phyloP scores from a whole-genome alignment of 2,329 filamentous ascomycete genomes.

The Hypoxylon sp. region DNA sequence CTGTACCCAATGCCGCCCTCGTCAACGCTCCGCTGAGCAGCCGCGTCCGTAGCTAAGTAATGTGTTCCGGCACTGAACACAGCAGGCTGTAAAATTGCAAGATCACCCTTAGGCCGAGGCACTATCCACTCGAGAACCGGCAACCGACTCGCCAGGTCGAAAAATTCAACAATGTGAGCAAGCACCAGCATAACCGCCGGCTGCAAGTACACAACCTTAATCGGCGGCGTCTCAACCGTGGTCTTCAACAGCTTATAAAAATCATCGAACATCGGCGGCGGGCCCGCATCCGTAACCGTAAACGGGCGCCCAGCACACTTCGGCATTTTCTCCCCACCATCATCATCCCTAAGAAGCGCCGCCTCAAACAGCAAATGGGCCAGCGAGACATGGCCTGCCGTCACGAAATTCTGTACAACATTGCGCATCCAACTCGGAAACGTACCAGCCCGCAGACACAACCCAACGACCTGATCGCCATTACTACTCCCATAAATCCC shows the following conservation, averaged over 20 bases:
- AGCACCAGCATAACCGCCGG: constrained; percentile 58
- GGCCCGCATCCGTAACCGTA: constrained; percentile 65
- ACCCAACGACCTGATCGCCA: constrained; percentile 60
- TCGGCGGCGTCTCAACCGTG: constrained; percentile 52
- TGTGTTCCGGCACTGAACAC: constrained; percentile 57
- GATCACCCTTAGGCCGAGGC: constrained; percentile 56
- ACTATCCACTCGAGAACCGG: constrained; percentile 52
- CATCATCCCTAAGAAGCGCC: constrained; percentile 59
- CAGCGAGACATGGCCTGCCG: constrained; percentile 67
- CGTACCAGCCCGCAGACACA: constrained; percentile 57
- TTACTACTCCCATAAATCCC: constrained; percentile 66
- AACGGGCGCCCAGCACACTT: constrained; percentile 63
- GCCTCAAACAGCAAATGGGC: constrained; percentile 69
- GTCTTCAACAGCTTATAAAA: constrained; percentile 56
- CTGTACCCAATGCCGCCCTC: constrained; percentile 62
- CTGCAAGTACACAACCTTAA: constrained; percentile 54
- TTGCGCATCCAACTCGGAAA: constrained; percentile 62
- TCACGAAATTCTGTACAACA: constrained; percentile 66
- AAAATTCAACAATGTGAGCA: constrained; percentile 58
- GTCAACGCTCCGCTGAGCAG: constrained; percentile 56
- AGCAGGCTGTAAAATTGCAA: constrained; percentile 60
- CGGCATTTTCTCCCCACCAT: constrained; percentile 46
- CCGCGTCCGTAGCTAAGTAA: constrained; percentile 57
- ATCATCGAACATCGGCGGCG: constrained; percentile 60
- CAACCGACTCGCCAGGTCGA: constrained; percentile 52